Base-by-base conservation (phyloP, 1,139 yeast species). In the Sugiyamaella novakii region DNA sequence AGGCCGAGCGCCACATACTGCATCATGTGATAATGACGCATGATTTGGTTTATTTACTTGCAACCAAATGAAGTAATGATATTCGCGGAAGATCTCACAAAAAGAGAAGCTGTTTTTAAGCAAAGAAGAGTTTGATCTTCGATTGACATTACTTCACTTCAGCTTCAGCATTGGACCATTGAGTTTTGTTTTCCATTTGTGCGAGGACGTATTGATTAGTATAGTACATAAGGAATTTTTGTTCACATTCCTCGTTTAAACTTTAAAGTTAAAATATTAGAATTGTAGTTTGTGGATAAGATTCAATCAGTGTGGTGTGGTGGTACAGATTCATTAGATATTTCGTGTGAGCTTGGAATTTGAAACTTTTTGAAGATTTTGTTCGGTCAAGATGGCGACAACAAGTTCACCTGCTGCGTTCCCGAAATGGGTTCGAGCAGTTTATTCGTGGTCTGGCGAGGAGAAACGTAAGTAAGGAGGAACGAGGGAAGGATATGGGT, bases 361-460 rank as follows among this genome's bases (percentile, higher is more conserved):
- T n/a, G n/a, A n/a, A n/a, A n/a, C n/a, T n/a, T n/a, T n/a, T n/a
- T n/a, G n/a, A n/a, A n/a, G n/a, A n/a, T n/a, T n/a, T n/a, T n/a
- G n/a, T n/a, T n/a, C n/a, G n/a, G n/a, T n/a, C 36, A 41, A 41
- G 10, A 36, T 21, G 40, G 54, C 53, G 56, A 53, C 51, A 36
- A 41, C 52, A 18, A 25, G 51, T 11, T 38, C 52, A 39, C 59
- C 60, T 6, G 41, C 59, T 11, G 39, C 53, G 30, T 54, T 59
- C 41, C 94, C 95, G 7, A 87, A 87, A 68, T 78, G 77, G 66
- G 95, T 84, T 31, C 80, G 79, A 62, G 87, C 96, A 25, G 76
- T 76, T 47, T 87, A 84, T 58, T 86, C 95, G n/a, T 87, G 95
- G 95, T 81, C 95, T 15, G 95, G 95, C 21, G 92, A 85, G 64